phyloP scores from a whole-genome alignment of 495 filamentous ascomycete species.

The Talaromyces ruber region DNA sequence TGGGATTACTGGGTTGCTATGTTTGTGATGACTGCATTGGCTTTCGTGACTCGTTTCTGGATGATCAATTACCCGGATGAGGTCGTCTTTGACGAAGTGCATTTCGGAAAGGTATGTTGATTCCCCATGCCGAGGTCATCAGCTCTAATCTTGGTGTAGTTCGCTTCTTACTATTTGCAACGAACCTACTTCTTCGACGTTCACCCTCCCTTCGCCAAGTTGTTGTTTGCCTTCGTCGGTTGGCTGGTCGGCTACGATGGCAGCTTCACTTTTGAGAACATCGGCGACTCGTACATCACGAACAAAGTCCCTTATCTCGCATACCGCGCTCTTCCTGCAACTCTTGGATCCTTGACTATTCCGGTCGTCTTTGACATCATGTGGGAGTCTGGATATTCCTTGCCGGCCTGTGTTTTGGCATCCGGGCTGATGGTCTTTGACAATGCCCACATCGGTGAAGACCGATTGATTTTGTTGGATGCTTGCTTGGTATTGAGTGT shows the following conservation, averaged over 20 bases:
- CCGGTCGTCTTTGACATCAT: conserved; percentile 94
- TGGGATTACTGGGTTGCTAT: conserved; percentile 83
- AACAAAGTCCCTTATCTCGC: conserved; percentile 97
- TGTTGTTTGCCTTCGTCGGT: conserved; percentile 74
- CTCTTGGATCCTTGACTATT: conserved; percentile 86
- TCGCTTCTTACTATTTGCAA: conserved; percentile 94
- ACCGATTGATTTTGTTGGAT: conserved; percentile 89
- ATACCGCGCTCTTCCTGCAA: conserved; percentile 86
- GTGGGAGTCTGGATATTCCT: conserved; percentile 98
- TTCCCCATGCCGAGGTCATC: background rate
- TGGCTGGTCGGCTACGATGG: conserved; percentile 95
- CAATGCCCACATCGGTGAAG: conserved; percentile 97
- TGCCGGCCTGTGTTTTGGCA: conserved; percentile 84
- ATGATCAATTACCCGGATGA: conserved; percentile 90
- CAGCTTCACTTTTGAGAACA: conserved; percentile 97
- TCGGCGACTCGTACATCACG: conserved; percentile 93
- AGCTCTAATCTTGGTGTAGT: conserved; percentile 41
- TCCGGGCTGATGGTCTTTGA: conserved; percentile 87
- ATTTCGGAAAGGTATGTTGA: conserved; percentile 85
- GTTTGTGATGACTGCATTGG: conserved; percentile 65
- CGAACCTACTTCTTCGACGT: conserved; percentile 99
- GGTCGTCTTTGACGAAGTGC: conserved; percentile 98
- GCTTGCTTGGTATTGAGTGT: conserved; percentile 90
- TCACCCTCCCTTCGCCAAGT: conserved; percentile 85
- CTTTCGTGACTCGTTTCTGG: conserved; percentile 90